Evolutionary conservation across 768 basidiomycete genomes (phyloP).

Genomic region (Suillus tomentosus): DNA sequence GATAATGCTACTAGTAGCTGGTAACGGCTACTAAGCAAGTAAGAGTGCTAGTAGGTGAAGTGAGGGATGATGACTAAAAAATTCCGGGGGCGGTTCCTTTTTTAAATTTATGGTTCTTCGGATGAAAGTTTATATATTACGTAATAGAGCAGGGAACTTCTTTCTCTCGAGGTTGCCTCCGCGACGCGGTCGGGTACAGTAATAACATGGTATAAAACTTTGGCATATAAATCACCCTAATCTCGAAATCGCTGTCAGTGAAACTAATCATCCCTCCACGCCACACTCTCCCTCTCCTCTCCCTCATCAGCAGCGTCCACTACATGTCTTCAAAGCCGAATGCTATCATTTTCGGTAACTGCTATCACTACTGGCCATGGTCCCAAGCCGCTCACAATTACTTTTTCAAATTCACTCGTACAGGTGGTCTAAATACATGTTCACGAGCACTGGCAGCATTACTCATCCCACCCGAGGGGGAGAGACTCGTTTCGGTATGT

Average conservation of each 20-base stretch:
- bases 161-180: slow-evolving; percentile 24
- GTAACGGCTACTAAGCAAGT: too few species aligned
- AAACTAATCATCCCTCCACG: slow-evolving; percentile 22
- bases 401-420: slow-evolving; percentile 7
- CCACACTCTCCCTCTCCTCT: slow-evolving; percentile 13
- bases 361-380: background rate
- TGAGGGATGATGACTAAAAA: slow-evolving; percentile 7
- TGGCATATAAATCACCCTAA: slow-evolving; percentile 26
- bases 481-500: slow-evolving; percentile 72
- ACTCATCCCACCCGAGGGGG: slow-evolving; percentile 68
- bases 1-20: too few species aligned
- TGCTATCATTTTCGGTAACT: slow-evolving; percentile 77
- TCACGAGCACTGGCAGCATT: slow-evolving; percentile 69
- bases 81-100: slow-evolving; percentile 8
- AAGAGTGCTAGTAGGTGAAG: too few species aligned
- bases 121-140: slow-evolving; percentile 18
- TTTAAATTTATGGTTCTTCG: slow-evolving; percentile 4
- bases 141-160: slow-evolving; percentile 17
- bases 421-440: slow-evolving; percentile 82
- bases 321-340: slow-evolving; percentile 46
- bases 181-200: slow-evolving; percentile 21
- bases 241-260: slow-evolving; percentile 15
- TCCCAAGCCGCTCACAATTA: slow-evolving; percentile 13
- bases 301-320: slow-evolving; percentile 35
- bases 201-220: slow-evolving; percentile 12